Evolutionary conservation across 352 stramenopile species (phyloP).

Genomic region (Phytophthora kernoviae): DNA sequence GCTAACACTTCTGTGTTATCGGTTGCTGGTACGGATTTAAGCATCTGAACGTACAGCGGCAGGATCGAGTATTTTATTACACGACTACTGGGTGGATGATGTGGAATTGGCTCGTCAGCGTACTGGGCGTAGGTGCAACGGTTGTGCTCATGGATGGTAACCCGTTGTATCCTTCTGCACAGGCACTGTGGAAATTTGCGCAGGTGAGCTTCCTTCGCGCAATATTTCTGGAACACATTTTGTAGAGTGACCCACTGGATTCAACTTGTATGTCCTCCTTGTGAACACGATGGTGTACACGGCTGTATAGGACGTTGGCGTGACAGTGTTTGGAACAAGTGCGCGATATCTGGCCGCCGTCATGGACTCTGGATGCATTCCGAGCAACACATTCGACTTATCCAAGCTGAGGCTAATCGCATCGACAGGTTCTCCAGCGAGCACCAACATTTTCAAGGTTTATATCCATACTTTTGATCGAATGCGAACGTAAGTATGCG

Average conservation of each 20-base stretch:
- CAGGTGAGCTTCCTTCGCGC: conserved; percentile 24
- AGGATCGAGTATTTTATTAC: conserved; percentile 84
- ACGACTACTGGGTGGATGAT: conserved; percentile 90
- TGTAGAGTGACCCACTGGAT: too few relatives aligned
- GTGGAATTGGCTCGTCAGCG: conserved; percentile 89
- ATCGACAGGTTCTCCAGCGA: conserved; percentile 75
- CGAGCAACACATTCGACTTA: conserved; percentile 66
- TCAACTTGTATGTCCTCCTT: too few relatives aligned
- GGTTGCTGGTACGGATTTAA: too few relatives aligned
- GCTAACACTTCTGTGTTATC: too few relatives aligned
- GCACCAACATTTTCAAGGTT: conserved; percentile 79
- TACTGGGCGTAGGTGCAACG: conserved; percentile 67
- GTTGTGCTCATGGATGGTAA: conserved; percentile 85
- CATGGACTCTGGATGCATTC: conserved; percentile 70
- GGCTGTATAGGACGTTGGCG: conserved; percentile 40
- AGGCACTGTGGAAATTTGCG: conserved; percentile 64
- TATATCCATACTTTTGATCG: background rate
- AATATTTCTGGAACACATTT: too few relatives aligned
- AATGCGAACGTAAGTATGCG: too few relatives aligned
- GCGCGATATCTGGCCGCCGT: conserved; percentile 77
- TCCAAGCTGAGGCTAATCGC: conserved; percentile 71
- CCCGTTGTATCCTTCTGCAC: conserved; percentile 60
- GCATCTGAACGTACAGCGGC: conserved; percentile 65
- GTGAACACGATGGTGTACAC: background rate
- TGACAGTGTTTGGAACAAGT: conserved; percentile 77